Base-by-base conservation (phyloP, 306 rosid species). In the Fagus sylvatica region DNA sequence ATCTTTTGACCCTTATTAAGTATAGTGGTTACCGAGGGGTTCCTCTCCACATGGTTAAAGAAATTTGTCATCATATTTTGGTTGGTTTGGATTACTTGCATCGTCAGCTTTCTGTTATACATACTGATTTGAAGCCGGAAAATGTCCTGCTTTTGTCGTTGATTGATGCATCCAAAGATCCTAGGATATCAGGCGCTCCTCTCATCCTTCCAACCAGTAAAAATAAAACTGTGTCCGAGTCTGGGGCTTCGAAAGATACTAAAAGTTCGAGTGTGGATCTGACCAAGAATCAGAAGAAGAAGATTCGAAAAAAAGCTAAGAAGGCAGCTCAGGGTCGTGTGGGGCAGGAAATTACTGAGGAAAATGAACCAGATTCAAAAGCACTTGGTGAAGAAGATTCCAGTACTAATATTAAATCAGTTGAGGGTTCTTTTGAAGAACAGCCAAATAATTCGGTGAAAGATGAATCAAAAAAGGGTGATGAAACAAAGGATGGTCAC, bases 21-120 rank as follows among this genome's bases (percentile, higher is more conserved):
- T 92, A 94, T 74, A 76, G 81, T 34, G 97, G 92, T 74, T 94
- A 92, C 75, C 92, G 88, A 0, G 97, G 98, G 16, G 73, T 94
- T 88, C 95, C 97, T 3, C 76, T 90, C 40, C 82, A 84, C 77
- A 88, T 75, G 95, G 98, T 94, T 51, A 94, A 89, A 87, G 95
- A 90, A 85, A 92, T 94, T 71, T 94, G 98, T 86, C 84, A 82
- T 85, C 96, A 94, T 74, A 59, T 89, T 85, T 78, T 94, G 86
- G 95, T 87, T 75, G 98, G 98, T 72, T 85, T 94, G 89, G 98
- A 94, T 87, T 94, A 94, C 85, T 90, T 94, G 80, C 98, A 94
- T 43, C 88, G 85, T 77, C 96, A 90, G 86, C 97, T 94, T 51
- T 89, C 97, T 61, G 92, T 94, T 40, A 92, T 94, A 87, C 98